Conservation (phyloP, 495 filamentous ascomycete species). For the Penicillium odoratum region DNA sequence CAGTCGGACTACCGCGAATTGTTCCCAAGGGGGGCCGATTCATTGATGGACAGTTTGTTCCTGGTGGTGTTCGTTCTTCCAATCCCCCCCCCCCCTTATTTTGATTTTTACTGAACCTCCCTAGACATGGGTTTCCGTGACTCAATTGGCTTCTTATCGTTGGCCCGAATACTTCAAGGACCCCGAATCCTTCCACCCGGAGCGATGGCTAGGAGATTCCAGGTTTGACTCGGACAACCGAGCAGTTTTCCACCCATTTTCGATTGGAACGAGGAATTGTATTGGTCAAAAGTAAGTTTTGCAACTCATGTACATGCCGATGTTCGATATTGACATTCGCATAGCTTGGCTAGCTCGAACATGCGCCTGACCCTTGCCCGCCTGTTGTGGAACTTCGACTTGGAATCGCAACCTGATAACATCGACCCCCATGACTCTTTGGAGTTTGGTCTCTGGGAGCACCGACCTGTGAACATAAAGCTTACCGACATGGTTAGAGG, state of each 20-base stretch:
- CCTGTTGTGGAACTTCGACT: slow-evolving; percentile 13
- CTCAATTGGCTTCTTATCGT: neutral
- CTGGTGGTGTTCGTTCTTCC: neutral
- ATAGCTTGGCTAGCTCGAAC: slow-evolving; percentile 11
- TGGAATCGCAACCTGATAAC: neutral
- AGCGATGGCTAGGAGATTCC: neutral
- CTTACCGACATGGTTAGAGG: too few species aligned
- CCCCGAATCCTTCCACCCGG: neutral
- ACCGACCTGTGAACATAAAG: too few species aligned
- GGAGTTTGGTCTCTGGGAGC: too few species aligned
- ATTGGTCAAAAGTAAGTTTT: neutral
- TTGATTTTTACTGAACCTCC: too few species aligned
- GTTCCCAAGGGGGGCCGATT: neutral
- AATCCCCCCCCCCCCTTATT: too few species aligned
- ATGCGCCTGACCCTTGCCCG: slow-evolving; percentile 18
- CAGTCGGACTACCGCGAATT: neutral
- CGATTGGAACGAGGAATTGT: neutral
- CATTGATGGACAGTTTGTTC: neutral
- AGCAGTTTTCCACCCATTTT: neutral
- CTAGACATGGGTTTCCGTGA: neutral
- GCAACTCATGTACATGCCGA: too few species aligned
- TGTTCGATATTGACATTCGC: too few species aligned
- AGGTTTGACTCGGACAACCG: neutral
- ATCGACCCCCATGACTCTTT: too few species aligned
- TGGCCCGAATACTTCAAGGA: neutral